Evolutionary conservation across 2,329 filamentous ascomycete species (phyloP), one percentile per base, ranked within the genome.

Genomic region (Xylariaceae sp.): DNA sequence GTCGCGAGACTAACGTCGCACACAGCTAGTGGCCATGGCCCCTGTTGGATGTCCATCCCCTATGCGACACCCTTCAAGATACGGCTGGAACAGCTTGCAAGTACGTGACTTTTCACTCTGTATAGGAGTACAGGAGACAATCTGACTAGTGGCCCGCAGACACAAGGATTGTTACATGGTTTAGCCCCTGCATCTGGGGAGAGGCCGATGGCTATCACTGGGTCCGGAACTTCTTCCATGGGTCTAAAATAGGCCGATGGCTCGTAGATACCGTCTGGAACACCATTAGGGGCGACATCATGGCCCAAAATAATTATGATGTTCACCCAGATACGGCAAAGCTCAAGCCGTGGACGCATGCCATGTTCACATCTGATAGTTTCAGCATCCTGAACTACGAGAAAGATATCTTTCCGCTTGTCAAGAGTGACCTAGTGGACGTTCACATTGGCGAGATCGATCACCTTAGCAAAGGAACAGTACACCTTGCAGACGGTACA

Each of bases 131-230:
- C 16, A 25, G 25, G 14, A 5, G 20, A n/a, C n/a, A 20, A 2
- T 6, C 19, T 33, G 45, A 50, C 12, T 45, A 17, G 37, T 41
- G 27, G n/a, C 33, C 6, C 17, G 17, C 1, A 71, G 70, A 74
- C 32, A 83, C 77, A 0, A 80, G 87, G 0, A 72, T 85, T 48
- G 65, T 90, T 35, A 85, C 80, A 1, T 90, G 84, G 81, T 81
- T 91, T 62, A 83, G 79, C 38, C 86, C 87, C 0, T 90, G 85
- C 59, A 75, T 86, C 20, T 92, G 84, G 83, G 83, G 82, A 3
- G 69, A 73, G 2, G 76, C 73, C 3, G 82, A 82, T 55, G 83
- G 82, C 1, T 85, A 76, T 53, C 66, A 71, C 4, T 65, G 63
- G 6, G 68, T 79, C 2, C 72, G 80, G 4, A 59, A 62, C 3